Conservation (phyloP, 768 basidiomycete genomes). For the Psilocybe cyanescens region DNA sequence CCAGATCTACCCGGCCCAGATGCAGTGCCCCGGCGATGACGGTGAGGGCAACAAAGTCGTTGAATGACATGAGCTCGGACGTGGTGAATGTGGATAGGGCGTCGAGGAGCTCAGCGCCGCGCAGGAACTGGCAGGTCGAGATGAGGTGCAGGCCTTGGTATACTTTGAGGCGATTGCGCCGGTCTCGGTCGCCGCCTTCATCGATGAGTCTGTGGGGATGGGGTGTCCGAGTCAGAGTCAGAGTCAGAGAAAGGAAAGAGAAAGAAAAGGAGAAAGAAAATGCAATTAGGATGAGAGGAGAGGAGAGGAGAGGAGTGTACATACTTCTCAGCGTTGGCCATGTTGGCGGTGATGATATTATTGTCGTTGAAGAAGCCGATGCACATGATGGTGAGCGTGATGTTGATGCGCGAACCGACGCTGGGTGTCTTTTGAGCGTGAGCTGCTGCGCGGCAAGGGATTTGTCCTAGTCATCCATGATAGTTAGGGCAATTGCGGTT, state of each 20-base stretch:
- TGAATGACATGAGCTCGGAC: slow-evolving; percentile 84
- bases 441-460: slow-evolving; percentile 80
- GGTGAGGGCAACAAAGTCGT: slow-evolving; percentile 86
- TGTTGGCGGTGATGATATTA: slow-evolving; percentile 66
- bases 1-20: slow-evolving; percentile 82
- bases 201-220: slow-evolving; percentile 71
- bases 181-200: slow-evolving; percentile 97
- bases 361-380: slow-evolving; percentile 90
- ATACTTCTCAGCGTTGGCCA: slow-evolving; percentile 82
- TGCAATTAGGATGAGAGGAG: too few species aligned
- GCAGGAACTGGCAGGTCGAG: slow-evolving; percentile 90
- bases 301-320: slow-evolving; percentile 26
- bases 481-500: not conserved
- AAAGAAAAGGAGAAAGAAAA: too few species aligned
- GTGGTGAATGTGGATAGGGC: slow-evolving; percentile 95
- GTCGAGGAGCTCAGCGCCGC: slow-evolving; percentile 85
- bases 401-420: slow-evolving; percentile 90
- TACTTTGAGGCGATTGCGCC: slow-evolving; percentile 95
- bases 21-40: slow-evolving; percentile 78
- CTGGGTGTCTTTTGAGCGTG: slow-evolving; percentile 90
- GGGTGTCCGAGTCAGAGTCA: too few species aligned
- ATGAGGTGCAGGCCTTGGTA: slow-evolving; percentile 87
- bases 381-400: slow-evolving; percentile 84
- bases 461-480: slow-evolving; percentile 55
- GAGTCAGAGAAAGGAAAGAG: too few species aligned